phyloP scores from a whole-genome alignment of 192 early-diverging fungal species.

The Diversispora epigaea region DNA sequence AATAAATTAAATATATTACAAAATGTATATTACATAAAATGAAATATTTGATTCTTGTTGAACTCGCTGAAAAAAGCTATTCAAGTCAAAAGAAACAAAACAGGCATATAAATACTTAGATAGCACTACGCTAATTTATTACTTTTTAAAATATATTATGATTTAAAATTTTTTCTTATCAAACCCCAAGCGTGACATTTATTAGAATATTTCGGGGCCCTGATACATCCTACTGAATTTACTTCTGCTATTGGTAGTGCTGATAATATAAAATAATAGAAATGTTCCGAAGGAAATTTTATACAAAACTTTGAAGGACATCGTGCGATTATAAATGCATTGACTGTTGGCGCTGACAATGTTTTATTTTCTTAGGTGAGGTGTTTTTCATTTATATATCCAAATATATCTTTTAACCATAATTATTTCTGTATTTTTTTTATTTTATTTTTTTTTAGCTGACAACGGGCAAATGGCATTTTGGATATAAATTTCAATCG shows the following conservation, averaged over 20 bases:
- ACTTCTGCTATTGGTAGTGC: slow-evolving; percentile 86
- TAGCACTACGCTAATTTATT: too few relatives aligned
- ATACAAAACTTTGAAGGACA: slow-evolving; percentile 92
- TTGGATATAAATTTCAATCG: slow-evolving; percentile 93
- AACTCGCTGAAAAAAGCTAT: too few relatives aligned
- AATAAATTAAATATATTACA: too few relatives aligned
- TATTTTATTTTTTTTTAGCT: slow-evolving; percentile 50
- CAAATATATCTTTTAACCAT: slow-evolving; percentile 10
- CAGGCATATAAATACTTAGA: too few relatives aligned
- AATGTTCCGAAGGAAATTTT: slow-evolving; percentile 91
- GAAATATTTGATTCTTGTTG: too few relatives aligned
- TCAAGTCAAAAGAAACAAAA: too few relatives aligned
- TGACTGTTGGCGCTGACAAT: slow-evolving; percentile 86
- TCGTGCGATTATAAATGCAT: slow-evolving; percentile 85
- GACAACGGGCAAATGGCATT: slow-evolving; percentile 97
- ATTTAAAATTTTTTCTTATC: too few relatives aligned
- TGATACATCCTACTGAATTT: slow-evolving; percentile 90
- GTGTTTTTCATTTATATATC: background rate
- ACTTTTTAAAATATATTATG: too few relatives aligned
- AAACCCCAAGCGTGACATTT: too few relatives aligned
- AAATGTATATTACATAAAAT: too few relatives aligned
- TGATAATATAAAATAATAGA: slow-evolving; percentile 97
- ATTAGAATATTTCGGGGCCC: too few relatives aligned
- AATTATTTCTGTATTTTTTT: background rate
- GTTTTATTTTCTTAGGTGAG: slow-evolving; percentile 92